phyloP scores from a whole-genome alignment of 768 basidiomycete genomes.

The Agaricus sinodeliciosus region DNA sequence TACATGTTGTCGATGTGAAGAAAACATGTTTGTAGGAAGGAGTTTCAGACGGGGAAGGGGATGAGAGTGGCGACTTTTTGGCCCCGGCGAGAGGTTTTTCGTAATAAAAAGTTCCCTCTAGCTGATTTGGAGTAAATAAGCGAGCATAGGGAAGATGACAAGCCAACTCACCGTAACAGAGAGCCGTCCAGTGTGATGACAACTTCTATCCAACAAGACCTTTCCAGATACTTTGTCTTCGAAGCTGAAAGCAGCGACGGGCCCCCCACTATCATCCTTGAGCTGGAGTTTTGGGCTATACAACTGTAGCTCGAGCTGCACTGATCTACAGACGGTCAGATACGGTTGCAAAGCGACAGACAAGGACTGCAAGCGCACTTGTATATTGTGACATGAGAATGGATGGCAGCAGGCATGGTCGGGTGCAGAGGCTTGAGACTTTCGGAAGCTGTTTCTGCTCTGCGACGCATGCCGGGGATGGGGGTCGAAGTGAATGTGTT shows the following conservation, averaged over 20 bases:
- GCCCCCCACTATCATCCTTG: conserved; percentile 23
- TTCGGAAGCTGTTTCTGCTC: conserved; percentile 22
- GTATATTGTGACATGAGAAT: conserved; percentile 15
- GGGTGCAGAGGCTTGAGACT: conserved; percentile 19
- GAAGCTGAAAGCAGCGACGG: conserved; percentile 52
- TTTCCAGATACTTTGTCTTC: conserved; percentile 56
- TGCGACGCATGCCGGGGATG: conserved; percentile 18
- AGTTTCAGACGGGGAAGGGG: conserved; percentile 2
- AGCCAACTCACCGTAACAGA: conserved; percentile 42
- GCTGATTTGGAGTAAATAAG: conserved; percentile 26
- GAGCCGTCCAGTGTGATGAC: conserved; percentile 48
- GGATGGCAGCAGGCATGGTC: conserved; percentile 13
- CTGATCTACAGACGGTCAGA: conserved; percentile 28
- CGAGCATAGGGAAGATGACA: neutral
- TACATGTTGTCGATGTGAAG: conserved; percentile 37
- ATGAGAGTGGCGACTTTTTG: conserved; percentile 13
- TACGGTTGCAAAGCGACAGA: neutral
- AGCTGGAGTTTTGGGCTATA: conserved; percentile 56
- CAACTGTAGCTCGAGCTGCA: conserved; percentile 54
- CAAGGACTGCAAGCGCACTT: conserved; percentile 1
- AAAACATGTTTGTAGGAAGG: conserved; percentile 38
- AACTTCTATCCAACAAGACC: conserved; percentile 48
- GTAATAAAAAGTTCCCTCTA: conserved; percentile 58
- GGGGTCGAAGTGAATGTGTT: conserved; percentile 5
- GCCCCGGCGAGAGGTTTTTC: conserved; percentile 14